Percentiles rank a stretch among this genome's conserved stretches.
Evolutionary conservation across 805 yeast species (phyloP).

Genomic region (Candida coleopterorum): DNA sequence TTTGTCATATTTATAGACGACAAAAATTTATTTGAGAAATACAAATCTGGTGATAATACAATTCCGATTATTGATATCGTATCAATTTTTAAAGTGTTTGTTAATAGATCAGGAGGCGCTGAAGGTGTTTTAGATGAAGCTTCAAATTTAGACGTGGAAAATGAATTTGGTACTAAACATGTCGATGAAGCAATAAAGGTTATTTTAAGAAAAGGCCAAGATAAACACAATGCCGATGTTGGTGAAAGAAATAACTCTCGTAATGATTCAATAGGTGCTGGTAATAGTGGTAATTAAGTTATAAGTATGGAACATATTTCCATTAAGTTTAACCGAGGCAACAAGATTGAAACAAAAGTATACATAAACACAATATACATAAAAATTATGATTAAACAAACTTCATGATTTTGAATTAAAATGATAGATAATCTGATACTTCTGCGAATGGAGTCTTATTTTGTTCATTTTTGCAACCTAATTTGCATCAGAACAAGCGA

Average conservation of each 20-base stretch:
- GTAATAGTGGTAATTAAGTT: slow-evolving; percentile 16
- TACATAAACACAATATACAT: too few relatives aligned
- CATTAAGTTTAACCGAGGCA: too few relatives aligned
- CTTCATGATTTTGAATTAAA: too few relatives aligned
- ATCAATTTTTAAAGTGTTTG: slow-evolving; percentile 61
- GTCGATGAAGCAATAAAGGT: slow-evolving; percentile 53
- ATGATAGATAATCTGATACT: too few relatives aligned
- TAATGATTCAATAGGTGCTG: slow-evolving; percentile 43
- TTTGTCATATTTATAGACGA: slow-evolving; percentile 63
- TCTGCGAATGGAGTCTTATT: too few relatives aligned
- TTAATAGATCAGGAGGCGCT: slow-evolving; percentile 59
- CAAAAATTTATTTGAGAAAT: slow-evolving; percentile 43
- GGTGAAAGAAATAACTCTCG: slow-evolving; percentile 22
- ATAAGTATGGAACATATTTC: too few relatives aligned
- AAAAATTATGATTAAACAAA: too few relatives aligned
- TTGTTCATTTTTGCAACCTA: too few relatives aligned
- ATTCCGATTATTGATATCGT: slow-evolving; percentile 60
- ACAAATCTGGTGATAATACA: slow-evolving; percentile 45
- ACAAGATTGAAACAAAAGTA: too few relatives aligned
- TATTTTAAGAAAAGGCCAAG: slow-evolving; percentile 58
- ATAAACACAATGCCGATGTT: slow-evolving; percentile 27
- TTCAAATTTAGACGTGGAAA: slow-evolving; percentile 55
- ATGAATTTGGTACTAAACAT: slow-evolving; percentile 62
- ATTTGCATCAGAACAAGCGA: too few relatives aligned
- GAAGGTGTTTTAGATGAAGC: slow-evolving; percentile 73